phyloP scores from a whole-genome alignment of 129 eudicot species.

The Sambucus nigra region DNA sequence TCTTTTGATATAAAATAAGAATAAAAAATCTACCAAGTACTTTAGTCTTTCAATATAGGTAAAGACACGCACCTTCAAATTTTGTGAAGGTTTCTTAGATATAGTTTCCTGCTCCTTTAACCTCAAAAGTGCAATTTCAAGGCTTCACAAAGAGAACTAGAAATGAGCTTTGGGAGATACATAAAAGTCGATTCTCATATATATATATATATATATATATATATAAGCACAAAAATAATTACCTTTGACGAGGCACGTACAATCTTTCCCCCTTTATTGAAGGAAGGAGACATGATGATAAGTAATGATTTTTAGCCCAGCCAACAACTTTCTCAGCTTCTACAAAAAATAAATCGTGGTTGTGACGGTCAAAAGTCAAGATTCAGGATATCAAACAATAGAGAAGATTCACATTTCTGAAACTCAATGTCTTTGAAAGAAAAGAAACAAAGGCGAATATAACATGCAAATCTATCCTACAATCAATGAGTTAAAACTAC shows the following conservation, averaged over 20 bases:
- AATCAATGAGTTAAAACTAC: no score
- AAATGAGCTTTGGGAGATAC: constrained; percentile 11
- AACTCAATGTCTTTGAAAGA: no score
- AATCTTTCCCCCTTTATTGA: constrained; percentile 56
- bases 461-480: no score
- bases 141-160: constrained; percentile 33
- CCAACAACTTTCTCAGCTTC: constrained; percentile 97
- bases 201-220: no score
- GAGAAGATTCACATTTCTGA: no score
- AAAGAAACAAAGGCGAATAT: no score
- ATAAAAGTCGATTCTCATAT: constrained; percentile 1
- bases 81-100: constrained; percentile 80
- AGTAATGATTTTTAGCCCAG: constrained; percentile 91
- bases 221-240: constrained; percentile 8
- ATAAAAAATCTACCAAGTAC: neutral
- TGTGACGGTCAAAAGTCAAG: neutral
- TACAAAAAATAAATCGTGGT: constrained; percentile 17
- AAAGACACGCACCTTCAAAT: constrained; percentile 49
- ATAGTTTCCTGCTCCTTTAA: constrained; percentile 69
- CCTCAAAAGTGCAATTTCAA: constrained; percentile 77
- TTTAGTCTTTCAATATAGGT: neutral
- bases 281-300: constrained; percentile 64
- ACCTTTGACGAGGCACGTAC: constrained; percentile 80
- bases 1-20: neutral
- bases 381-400: neutral